These are phyloP conservation scores for Diplosphaera chodatii DNA, from an alignment of 139 green algal genomes.

Conservation along the genomic window DNA sequence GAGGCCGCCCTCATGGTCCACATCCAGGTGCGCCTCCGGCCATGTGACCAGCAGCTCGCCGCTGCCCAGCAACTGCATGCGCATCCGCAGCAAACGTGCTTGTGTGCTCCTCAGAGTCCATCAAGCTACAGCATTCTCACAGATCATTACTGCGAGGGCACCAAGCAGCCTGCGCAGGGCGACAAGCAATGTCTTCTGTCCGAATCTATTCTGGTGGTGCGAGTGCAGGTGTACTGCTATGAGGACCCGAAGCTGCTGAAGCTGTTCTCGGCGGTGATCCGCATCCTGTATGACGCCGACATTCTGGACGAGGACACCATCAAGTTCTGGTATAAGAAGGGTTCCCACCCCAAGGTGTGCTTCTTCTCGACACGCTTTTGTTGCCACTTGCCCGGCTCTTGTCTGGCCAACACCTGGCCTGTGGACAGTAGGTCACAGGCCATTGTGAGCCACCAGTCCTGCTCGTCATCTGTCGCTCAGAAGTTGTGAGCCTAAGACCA, in stretches of 20 bases:
- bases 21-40: conserved; percentile 46
- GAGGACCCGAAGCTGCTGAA: conserved; percentile 92
- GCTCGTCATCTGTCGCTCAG: too few species aligned
- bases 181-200: neutral
- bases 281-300: conserved; percentile 85
- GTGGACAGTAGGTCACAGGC: too few species aligned
- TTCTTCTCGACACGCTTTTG: neutral
- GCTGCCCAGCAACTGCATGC: conserved; percentile 3
- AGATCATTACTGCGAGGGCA: too few species aligned
- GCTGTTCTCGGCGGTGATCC: conserved; percentile 83
- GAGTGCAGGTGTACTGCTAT: conserved; percentile 84
- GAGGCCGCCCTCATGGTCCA: conserved; percentile 80
- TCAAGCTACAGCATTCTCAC: too few species aligned
- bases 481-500: too few species aligned
- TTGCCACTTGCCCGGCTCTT: too few species aligned
- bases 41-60: too few species aligned
- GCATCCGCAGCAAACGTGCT: neutral
- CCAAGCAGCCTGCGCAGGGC: too few species aligned
- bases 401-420: too few species aligned
- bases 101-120: too few species aligned
- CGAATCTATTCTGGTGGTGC: neutral
- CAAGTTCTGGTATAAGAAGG: conserved; percentile 79
- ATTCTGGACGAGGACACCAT: conserved; percentile 90
- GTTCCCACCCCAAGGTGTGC: conserved; percentile 69
- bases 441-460: too few species aligned